These are phyloP conservation scores for Boletus sp. DNA, from an alignment of 1,284 basidiomycete genomes.

Conservation along the genomic window DNA sequence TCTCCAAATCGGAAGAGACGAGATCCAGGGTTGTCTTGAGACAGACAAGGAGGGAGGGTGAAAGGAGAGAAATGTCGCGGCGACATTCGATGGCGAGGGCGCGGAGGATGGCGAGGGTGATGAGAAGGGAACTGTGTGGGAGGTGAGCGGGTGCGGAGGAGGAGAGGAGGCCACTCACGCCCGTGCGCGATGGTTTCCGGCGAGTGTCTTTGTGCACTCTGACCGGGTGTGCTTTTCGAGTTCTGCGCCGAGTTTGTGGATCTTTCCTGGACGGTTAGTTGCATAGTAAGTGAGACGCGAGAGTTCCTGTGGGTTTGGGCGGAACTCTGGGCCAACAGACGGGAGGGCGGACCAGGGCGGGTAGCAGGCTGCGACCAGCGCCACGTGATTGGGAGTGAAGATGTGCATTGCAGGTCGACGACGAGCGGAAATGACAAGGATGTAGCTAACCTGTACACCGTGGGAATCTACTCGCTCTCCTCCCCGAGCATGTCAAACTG, in stretches of 20 bases:
- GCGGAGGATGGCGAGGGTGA: constrained; percentile 84
- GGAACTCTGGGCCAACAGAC: constrained; percentile 75
- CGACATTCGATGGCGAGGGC: constrained; percentile 88
- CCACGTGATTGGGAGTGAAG: constrained; percentile 82
- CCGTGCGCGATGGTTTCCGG: constrained; percentile 72
- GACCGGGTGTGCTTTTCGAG: constrained; percentile 73
- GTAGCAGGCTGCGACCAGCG: constrained; percentile 87
- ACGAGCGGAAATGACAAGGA: neutral
- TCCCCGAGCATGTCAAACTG: constrained; percentile 46
- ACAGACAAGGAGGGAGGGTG: constrained; percentile 72
- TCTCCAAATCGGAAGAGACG: constrained; percentile 75
- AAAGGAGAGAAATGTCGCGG: constrained; percentile 80
- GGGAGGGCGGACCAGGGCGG: constrained; percentile 78
- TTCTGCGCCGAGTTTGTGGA: constrained; percentile 81
- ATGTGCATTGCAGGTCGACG: constrained; percentile 37
- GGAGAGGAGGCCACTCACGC: constrained; percentile 53
- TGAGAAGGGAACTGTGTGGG: constrained; percentile 68
- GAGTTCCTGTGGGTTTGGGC: constrained; percentile 86
- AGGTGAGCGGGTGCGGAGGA: neutral
- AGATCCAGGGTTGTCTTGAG: constrained; percentile 65
- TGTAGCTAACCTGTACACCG: neutral
- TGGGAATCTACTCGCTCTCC: constrained; percentile 46
- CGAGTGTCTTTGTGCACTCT: constrained; percentile 67
- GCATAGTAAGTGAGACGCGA: constrained; percentile 92
- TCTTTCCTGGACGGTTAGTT: constrained; percentile 84